Evolutionary conservation across 768 basidiomycete species (phyloP), one percentile per base, ranked within the genome.

Genomic region (Termitomyces sp.): DNA sequence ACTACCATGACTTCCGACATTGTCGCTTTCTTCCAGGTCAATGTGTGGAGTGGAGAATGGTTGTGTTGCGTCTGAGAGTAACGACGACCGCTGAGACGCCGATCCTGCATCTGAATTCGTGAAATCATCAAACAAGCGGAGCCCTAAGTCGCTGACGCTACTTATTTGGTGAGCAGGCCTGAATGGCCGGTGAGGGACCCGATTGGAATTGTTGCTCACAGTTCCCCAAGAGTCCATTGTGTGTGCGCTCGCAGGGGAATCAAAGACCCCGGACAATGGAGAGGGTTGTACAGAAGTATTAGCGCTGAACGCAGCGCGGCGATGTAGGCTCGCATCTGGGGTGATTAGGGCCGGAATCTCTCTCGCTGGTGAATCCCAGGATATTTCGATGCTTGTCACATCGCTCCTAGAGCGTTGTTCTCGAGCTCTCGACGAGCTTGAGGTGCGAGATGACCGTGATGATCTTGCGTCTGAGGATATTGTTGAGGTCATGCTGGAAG

Each of bases 171-270:
- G 40, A 9, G 52, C 59, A 22, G 58, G 33, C 9, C 44, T 50
- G 33, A 65, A 65, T 28, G 46, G 61, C 20, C 5, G 38, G 16
- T 38, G 56, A 44, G 9, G 53, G 42, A 24, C 49, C 45, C 3
- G 45, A 55, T 57, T 18, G 2, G 28, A 8, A 45, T 46, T 12
- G 39, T 52, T 18, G 6, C 44, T 63, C 18, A 65, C 35, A n/a
- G 64, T 65, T n/a, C 64, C 64, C 64, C 64, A 65, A 16, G 64
- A 65, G 2, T 55, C 45, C 35, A 45, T 42, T 39, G 61, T 54
- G 22, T 3, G 24, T 12, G 46, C 12, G 42, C 60, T 64, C 38
- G 42, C 36, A n/a, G 55, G 63, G 35, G 52, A 53, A 22, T 51
- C 51, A 36, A 1, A 8, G 36, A 40, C 35, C 22, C 32, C 9